These are phyloP conservation scores for Saccharomycopsis schoenii DNA, from an alignment of 805 yeast species.

Conservation along the genomic window DNA sequence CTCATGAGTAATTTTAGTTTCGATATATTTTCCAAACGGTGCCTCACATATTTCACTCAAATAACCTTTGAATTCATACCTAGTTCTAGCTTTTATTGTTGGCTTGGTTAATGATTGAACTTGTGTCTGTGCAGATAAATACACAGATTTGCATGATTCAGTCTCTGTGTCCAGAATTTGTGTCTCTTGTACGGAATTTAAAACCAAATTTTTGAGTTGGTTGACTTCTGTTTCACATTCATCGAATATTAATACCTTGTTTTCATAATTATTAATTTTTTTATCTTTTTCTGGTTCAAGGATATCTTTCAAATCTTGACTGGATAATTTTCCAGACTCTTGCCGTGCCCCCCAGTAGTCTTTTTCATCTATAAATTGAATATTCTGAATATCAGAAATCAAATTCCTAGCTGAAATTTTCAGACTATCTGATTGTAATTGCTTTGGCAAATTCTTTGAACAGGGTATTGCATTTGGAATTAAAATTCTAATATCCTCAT, in stretches of 20 bases:
- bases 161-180: neutral
- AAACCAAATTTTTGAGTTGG: neutral
- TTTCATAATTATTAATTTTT: neutral
- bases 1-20: conserved; percentile 16
- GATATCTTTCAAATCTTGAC: neutral
- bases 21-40: conserved; percentile 18
- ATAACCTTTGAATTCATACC: conserved; percentile 17
- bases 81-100: conserved; percentile 8
- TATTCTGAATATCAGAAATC: neutral
- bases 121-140: conserved; percentile 4
- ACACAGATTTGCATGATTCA: neutral
- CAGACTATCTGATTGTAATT: neutral
- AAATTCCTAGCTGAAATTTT: neutral
- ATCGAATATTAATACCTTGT: too few relatives aligned
- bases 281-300: neutral
- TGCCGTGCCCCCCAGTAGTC: neutral
- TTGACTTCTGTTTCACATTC: neutral
- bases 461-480: neutral
- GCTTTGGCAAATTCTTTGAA: neutral
- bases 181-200: neutral
- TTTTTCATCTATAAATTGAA: neutral
- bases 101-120: neutral
- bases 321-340: neutral
- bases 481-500: neutral
- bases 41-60: conserved; percentile 4